Conservation (phyloP, 768 basidiomycete genomes). For the Mycena galopus region DNA sequence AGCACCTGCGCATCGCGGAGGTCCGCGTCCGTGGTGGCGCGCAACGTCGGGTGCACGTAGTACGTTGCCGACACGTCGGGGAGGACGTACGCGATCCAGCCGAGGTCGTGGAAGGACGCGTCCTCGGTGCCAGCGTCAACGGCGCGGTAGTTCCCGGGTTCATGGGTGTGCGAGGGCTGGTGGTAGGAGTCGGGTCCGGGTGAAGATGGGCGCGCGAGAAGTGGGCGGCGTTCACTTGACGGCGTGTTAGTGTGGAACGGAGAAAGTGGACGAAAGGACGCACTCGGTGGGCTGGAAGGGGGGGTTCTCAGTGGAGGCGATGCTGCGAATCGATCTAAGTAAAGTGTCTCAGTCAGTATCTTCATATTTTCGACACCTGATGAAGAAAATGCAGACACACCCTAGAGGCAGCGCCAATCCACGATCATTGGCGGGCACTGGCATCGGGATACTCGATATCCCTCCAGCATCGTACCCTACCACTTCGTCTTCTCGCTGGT, state of each 20-base stretch:
- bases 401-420: constrained; percentile 4
- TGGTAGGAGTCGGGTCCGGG: constrained; percentile 16
- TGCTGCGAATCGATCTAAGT: constrained; percentile 23
- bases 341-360: background rate
- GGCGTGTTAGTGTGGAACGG: background rate
- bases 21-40: constrained; percentile 79
- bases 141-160: background rate
- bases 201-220: constrained; percentile 14
- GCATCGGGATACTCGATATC: constrained; percentile 48
- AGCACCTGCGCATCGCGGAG: constrained; percentile 66
- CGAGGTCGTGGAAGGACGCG: constrained; percentile 61
- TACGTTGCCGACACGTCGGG: constrained; percentile 76
- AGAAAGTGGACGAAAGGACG: background rate
- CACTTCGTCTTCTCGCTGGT: background rate
- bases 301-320: constrained; percentile 15
- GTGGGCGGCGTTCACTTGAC: constrained; percentile 32
- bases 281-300: constrained; percentile 25
- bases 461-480: background rate
- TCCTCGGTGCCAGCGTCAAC: background rate
- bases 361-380: no score
- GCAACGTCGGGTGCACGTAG: constrained; percentile 73
- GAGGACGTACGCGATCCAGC: constrained; percentile 83
- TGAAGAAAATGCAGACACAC: background rate
- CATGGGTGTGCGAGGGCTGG: background rate
- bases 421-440: constrained; percentile 3